Evolutionary conservation across 768 basidiomycete genomes (phyloP).

Genomic region (Boletellus ananas): DNA sequence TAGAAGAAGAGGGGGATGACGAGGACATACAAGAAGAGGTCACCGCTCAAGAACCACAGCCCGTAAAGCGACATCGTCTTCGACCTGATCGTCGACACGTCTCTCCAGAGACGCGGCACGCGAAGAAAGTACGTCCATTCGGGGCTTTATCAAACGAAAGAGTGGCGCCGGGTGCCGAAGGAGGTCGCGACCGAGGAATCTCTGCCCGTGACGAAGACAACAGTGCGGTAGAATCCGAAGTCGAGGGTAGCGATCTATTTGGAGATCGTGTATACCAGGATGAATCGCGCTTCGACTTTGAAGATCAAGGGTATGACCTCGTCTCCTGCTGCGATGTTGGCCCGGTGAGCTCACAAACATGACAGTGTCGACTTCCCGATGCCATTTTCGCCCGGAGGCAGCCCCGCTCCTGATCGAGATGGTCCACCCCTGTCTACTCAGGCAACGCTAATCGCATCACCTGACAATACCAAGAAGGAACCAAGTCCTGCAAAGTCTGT

Average conservation of each 20-base stretch:
- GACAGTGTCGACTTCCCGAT: conserved; percentile 3
- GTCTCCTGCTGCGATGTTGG: neutral
- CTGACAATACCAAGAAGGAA: conserved; percentile 4
- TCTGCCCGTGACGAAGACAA: neutral
- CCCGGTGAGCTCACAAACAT: neutral
- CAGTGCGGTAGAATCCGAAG: neutral
- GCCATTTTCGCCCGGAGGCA: neutral
- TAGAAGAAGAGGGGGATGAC: conserved; percentile 1
- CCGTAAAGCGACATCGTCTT: conserved; percentile 15
- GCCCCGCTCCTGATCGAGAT: neutral
- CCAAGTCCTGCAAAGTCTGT: neutral
- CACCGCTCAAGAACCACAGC: neutral
- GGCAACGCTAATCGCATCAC: conserved; percentile 23
- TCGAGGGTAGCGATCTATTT: conserved; percentile 21
- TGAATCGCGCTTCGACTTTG: neutral
- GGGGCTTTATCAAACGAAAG: neutral
- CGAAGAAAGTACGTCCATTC: conserved; percentile 15
- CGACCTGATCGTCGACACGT: conserved; percentile 1
- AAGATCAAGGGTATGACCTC: conserved; percentile 14
- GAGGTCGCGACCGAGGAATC: neutral
- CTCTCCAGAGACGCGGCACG: neutral
- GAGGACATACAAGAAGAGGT: neutral
- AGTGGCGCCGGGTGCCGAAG: neutral
- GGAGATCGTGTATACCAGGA: conserved; percentile 13
- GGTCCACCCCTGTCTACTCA: conserved; percentile 22